These are phyloP conservation scores for Carex kokanica DNA, from an alignment of 176 grass and related monocot species.

Conservation along the genomic window DNA sequence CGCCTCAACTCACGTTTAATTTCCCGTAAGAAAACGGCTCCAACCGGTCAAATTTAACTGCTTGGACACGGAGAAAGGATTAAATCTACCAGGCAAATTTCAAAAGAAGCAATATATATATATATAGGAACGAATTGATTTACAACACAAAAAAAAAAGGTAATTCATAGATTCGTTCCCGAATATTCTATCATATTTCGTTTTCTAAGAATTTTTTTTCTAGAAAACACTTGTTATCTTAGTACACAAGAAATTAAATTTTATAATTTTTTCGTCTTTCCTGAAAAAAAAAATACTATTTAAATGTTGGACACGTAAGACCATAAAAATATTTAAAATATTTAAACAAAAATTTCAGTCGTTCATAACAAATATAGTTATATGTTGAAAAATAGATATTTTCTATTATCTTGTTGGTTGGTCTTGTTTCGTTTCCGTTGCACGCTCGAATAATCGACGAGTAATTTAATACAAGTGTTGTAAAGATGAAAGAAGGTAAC, in stretches of 20 bases:
- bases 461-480: not conserved
- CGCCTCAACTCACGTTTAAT: not conserved
- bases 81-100: not conserved
- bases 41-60: not conserved
- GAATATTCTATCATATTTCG: too few species aligned
- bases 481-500: not conserved
- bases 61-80: not conserved
- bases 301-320: too few species aligned
- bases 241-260: too few species aligned
- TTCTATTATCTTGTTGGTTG: not conserved
- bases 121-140: too few species aligned
- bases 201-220: too few species aligned
- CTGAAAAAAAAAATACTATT: too few species aligned
- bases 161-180: too few species aligned
- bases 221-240: too few species aligned
- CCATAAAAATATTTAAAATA: not conserved
- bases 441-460: not conserved
- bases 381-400: not conserved
- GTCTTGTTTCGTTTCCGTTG: not conserved
- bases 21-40: not conserved
- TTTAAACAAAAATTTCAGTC: not conserved
- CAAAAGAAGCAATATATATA: too few species aligned
- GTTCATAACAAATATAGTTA: not conserved
- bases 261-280: too few species aligned
- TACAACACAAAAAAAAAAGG: too few species aligned